Evolutionary conservation across 805 yeast genomes (phyloP).

Genomic region (Wickerhamiella brachini): DNA sequence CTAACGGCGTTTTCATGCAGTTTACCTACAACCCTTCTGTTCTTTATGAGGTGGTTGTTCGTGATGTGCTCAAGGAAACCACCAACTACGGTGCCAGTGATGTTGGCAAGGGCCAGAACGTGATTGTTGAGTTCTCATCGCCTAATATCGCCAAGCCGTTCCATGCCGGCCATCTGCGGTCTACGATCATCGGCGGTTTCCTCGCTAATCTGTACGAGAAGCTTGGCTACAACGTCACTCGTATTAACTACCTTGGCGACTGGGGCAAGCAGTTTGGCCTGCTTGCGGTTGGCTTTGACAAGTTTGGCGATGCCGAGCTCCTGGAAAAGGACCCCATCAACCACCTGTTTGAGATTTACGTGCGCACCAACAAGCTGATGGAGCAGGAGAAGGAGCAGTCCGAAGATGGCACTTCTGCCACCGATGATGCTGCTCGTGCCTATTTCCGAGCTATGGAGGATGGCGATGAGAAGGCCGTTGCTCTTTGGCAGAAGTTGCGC

Average conservation of each 20-base stretch:
- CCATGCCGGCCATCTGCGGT: slow-evolving; percentile 98
- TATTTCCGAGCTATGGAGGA: slow-evolving; percentile 87
- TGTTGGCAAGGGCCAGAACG: slow-evolving; percentile 55
- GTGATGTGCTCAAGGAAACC: slow-evolving; percentile 49
- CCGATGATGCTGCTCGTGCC: slow-evolving; percentile 73
- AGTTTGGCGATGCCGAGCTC: slow-evolving; percentile 67
- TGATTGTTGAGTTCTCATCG: slow-evolving; percentile 82
- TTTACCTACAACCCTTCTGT: slow-evolving; percentile 63
- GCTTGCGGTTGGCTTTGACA: slow-evolving; percentile 81
- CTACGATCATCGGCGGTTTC: slow-evolving; percentile 96
- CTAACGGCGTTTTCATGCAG: slow-evolving; percentile 85
- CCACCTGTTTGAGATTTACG: slow-evolving; percentile 91
- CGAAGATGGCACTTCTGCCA: slow-evolving; percentile 38
- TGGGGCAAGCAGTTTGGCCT: slow-evolving; percentile 99
- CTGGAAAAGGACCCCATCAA: slow-evolving; percentile 72
- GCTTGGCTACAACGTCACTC: slow-evolving; percentile 81
- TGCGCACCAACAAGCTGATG: slow-evolving; percentile 67
- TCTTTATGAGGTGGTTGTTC: slow-evolving; percentile 53
- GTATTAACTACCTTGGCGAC: slow-evolving; percentile 94
- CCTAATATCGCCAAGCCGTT: slow-evolving; percentile 99
- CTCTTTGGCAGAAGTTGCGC: slow-evolving; percentile 77
- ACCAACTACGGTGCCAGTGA: slow-evolving; percentile 60
- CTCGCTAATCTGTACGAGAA: slow-evolving; percentile 78
- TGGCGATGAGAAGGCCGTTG: slow-evolving; percentile 70
- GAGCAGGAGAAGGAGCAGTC: slow-evolving; percentile 44